Evolutionary conservation across 2,329 filamentous ascomycete species (phyloP).

Genomic region (Lithohypha guttulata): DNA sequence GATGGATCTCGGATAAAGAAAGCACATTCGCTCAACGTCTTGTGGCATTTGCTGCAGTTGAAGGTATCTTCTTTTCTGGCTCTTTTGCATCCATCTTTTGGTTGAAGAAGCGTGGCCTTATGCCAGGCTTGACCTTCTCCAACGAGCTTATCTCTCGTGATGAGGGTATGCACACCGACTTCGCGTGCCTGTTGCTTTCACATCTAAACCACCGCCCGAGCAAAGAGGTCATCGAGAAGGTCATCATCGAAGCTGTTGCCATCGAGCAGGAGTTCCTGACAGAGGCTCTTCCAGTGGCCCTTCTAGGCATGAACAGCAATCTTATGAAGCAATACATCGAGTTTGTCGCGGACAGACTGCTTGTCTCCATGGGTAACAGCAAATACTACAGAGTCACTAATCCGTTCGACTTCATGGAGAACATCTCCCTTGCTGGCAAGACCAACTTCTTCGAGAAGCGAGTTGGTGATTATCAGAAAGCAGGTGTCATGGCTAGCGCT

Average conservation of each 20-base stretch:
- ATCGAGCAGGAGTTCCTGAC: conserved; percentile 98
- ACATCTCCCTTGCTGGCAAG: conserved; percentile 97
- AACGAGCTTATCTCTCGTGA: conserved; percentile 99
- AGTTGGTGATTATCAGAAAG: conserved; percentile 98
- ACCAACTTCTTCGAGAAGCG: conserved; percentile 99
- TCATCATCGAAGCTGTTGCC: conserved; percentile 85
- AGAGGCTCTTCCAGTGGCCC: conserved; percentile 80
- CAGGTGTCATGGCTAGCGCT: conserved; percentile 90
- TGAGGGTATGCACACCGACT: conserved; percentile 98
- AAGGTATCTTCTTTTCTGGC: conserved; percentile 99
- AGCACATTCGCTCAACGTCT: conserved; percentile 93
- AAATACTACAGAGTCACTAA: conserved; percentile 90
- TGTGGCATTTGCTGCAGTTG: conserved; percentile 91
- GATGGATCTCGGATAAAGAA: conserved; percentile 87
- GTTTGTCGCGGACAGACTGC: conserved; percentile 92
- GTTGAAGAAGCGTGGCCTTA: conserved; percentile 99
- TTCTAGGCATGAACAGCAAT: conserved; percentile 93
- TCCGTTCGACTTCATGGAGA: conserved; percentile 99
- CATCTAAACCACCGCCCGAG: conserved; percentile 85
- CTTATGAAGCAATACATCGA: conserved; percentile 99
- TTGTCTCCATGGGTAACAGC: conserved; percentile 83
- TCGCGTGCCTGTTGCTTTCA: conserved; percentile 95
- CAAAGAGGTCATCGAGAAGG: conserved; percentile 68
- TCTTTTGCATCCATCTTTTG: conserved; percentile 99
- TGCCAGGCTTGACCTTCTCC: conserved; percentile 97